phyloP scores from a whole-genome alignment of 2,329 filamentous ascomycete genomes.

The Rugonectria rugulosa region DNA sequence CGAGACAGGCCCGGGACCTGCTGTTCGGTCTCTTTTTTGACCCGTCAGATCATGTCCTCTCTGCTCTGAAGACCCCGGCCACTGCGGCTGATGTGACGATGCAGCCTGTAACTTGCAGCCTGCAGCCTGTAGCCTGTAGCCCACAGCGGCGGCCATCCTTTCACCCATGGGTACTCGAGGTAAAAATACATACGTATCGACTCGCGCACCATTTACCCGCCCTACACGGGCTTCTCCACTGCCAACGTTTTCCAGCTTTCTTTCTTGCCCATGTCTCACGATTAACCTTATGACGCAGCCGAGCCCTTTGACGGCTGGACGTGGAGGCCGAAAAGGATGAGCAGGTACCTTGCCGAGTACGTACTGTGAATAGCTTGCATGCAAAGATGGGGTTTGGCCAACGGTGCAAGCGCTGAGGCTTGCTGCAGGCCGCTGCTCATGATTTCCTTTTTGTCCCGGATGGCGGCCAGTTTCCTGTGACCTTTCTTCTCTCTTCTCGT shows the following conservation, averaged over 20 bases:
- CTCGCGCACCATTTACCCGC: background rate
- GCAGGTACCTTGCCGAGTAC: slow-evolving; percentile 8
- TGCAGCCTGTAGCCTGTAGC: too few relatives aligned
- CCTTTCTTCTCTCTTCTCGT: background rate
- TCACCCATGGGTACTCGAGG: background rate
- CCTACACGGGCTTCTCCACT: background rate
- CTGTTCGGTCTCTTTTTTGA: background rate
- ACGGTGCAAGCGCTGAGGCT: slow-evolving; percentile 14
- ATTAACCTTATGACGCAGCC: slow-evolving; percentile 13
- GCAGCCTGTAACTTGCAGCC: too few relatives aligned
- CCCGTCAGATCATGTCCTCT: background rate
- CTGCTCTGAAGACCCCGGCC: too few relatives aligned
- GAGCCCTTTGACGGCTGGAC: background rate
- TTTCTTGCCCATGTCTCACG: background rate
- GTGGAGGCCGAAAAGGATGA: background rate
- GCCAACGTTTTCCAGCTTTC: too few relatives aligned
- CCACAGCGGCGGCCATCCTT: background rate
- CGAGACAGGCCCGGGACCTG: too few relatives aligned
- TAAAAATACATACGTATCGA: background rate
- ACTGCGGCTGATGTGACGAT: background rate
- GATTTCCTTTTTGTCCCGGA: slow-evolving; percentile 9
- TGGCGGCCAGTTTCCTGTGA: slow-evolving; percentile 8
- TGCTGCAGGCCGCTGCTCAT: slow-evolving; percentile 5
- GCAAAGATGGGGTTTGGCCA: background rate
- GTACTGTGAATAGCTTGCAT: background rate